Evolutionary conservation across 2,329 filamentous ascomycete genomes (phyloP).

Genomic region (Reticulascus tulasneorum): DNA sequence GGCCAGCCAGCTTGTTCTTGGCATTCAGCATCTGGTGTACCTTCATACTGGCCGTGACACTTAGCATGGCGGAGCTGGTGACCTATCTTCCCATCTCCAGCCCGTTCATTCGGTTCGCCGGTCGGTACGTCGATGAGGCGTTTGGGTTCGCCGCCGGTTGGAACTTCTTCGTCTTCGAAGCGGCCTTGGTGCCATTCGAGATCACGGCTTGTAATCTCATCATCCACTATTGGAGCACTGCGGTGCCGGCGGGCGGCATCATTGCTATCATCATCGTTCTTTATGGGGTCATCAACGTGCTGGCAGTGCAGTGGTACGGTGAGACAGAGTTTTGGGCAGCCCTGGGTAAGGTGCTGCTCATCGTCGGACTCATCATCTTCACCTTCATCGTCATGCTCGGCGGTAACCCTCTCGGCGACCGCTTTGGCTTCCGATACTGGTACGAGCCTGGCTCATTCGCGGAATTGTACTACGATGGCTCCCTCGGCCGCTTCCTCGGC

Average conservation of each 20-base stretch:
- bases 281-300: conserved; percentile 59
- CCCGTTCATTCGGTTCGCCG: conserved; percentile 74
- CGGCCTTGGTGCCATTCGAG: conserved; percentile 64
- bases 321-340: conserved; percentile 75
- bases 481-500: conserved; percentile 69
- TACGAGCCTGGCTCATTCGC: conserved; percentile 66
- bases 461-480: conserved; percentile 58
- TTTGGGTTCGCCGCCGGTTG: conserved; percentile 70
- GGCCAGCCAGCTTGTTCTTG: conserved; percentile 54
- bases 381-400: conserved; percentile 82
- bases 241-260: conserved; percentile 55
- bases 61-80: conserved; percentile 70
- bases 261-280: conserved; percentile 50
- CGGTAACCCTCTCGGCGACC: conserved; percentile 69
- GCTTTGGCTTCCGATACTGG: conserved; percentile 69
- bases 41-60: conserved; percentile 56
- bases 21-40: conserved; percentile 60
- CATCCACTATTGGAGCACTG: conserved; percentile 60
- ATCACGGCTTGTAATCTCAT: conserved; percentile 62
- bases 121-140: conserved; percentile 70
- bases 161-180: conserved; percentile 72
- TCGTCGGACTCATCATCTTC: conserved; percentile 67
- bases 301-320: conserved; percentile 71
- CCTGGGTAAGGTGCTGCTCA: conserved; percentile 67
- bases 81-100: conserved; percentile 73